Evolutionary conservation across 2,329 filamentous ascomycete species (phyloP).

Genomic region (Aspergillus caelatus): DNA sequence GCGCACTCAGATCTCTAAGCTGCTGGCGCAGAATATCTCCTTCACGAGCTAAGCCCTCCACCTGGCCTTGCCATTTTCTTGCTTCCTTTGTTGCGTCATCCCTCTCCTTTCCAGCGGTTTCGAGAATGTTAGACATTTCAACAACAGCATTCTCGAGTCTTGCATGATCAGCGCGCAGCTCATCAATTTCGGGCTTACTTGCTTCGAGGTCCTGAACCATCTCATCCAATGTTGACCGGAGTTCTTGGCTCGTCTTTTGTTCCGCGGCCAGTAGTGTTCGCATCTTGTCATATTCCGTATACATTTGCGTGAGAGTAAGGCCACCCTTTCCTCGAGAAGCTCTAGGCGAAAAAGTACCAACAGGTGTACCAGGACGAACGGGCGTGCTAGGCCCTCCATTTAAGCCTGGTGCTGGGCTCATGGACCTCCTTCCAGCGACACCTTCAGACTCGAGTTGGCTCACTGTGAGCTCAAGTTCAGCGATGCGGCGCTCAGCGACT

Average conservation of each 20-base stretch:
- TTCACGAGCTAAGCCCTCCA: slow-evolving; percentile 66
- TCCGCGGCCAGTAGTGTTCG: slow-evolving; percentile 73
- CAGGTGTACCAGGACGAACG: slow-evolving; percentile 53
- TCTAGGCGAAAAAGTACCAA: slow-evolving; percentile 55
- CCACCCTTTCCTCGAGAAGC: slow-evolving; percentile 57
- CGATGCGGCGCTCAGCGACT: slow-evolving; percentile 63
- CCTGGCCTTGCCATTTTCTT: slow-evolving; percentile 75
- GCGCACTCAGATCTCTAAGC: slow-evolving; percentile 83
- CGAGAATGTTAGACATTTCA: slow-evolving; percentile 81
- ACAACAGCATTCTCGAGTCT: slow-evolving; percentile 78
- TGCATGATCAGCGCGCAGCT: slow-evolving; percentile 78
- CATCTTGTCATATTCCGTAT: slow-evolving; percentile 62
- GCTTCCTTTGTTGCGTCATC: slow-evolving; percentile 77
- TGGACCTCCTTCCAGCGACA: slow-evolving; percentile 47
- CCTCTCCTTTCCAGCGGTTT: slow-evolving; percentile 78
- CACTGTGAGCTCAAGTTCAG: slow-evolving; percentile 66
- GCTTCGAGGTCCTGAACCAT: slow-evolving; percentile 83
- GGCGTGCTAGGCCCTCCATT: slow-evolving; percentile 57
- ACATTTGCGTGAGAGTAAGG: slow-evolving; percentile 65
- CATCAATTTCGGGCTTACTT: slow-evolving; percentile 84
- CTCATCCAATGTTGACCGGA: slow-evolving; percentile 78
- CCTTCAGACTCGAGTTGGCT: slow-evolving; percentile 62
- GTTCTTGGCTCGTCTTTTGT: slow-evolving; percentile 71
- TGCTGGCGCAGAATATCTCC: slow-evolving; percentile 80
- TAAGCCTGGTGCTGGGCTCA: slow-evolving; percentile 56